phyloP scores from a whole-genome alignment of 768 basidiomycete species.

The Amanita inopinata region DNA sequence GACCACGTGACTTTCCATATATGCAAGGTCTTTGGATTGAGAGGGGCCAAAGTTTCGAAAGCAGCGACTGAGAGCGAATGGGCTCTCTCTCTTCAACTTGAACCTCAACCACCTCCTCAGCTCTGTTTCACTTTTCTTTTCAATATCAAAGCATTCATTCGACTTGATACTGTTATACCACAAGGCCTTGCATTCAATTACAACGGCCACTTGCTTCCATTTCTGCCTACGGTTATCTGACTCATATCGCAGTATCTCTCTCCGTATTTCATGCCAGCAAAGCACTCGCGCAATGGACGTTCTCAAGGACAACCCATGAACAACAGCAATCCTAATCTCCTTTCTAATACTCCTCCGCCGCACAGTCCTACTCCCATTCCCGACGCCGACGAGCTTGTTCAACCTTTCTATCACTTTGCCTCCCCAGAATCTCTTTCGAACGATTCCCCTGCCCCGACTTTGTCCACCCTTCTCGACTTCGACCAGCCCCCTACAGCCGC shows the following conservation, averaged over 20 bases:
- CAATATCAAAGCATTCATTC: neutral
- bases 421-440: conserved; percentile 6
- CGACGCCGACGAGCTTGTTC: neutral
- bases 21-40: conserved; percentile 2
- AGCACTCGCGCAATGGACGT: conserved; percentile 6
- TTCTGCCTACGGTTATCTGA: neutral
- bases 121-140: too few species aligned
- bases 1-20: conserved; percentile 7
- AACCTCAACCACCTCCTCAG: neutral
- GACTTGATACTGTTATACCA: neutral
- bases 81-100: neutral
- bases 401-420: neutral
- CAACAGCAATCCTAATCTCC: neutral
- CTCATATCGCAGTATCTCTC: neutral
- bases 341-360: conserved; percentile 2
- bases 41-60: neutral
- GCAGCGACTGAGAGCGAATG: conserved; percentile 6
- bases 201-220: conserved; percentile 2
- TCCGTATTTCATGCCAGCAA: conserved; percentile 7
- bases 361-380: neutral
- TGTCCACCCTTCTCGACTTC: conserved; percentile 4
- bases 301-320: neutral
- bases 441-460: conserved; percentile 3
- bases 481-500: neutral
- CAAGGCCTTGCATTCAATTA: conserved; percentile 7